phyloP scores from a whole-genome alignment of 1,284 basidiomycete genomes.

The Marasmius tenuissimus region DNA sequence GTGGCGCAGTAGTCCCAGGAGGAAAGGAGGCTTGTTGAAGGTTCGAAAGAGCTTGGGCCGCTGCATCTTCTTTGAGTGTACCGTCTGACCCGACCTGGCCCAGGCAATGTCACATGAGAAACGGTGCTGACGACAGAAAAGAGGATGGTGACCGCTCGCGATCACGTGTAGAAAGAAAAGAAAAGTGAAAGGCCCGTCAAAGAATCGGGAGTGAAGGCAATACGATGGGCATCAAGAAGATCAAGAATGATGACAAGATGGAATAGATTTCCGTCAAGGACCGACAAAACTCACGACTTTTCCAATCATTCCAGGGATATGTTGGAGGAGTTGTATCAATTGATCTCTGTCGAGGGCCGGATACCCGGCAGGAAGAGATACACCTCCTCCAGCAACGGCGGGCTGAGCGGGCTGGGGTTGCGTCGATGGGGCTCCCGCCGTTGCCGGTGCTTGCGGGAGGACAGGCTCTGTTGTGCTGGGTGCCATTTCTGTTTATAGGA shows the following conservation, averaged over 20 bases:
- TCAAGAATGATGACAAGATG: constrained; percentile 9
- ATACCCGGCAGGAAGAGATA: background rate
- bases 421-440: background rate
- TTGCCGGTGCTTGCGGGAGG: background rate
- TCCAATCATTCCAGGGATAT: constrained; percentile 44
- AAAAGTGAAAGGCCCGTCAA: constrained; percentile 1
- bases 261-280: constrained; percentile 15
- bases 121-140: constrained; percentile 16
- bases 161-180: constrained; percentile 22
- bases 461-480: background rate
- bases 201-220: constrained; percentile 1
- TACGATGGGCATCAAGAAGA: constrained; percentile 9
- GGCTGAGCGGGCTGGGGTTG: background rate
- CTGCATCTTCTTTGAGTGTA: constrained; percentile 61
- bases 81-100: constrained; percentile 37
- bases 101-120: constrained; percentile 22
- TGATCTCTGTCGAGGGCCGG: constrained; percentile 42
- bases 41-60: constrained; percentile 63
- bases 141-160: constrained; percentile 20
- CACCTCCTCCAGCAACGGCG: background rate
- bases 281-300: constrained; percentile 31
- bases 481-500: background rate
- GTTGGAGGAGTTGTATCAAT: constrained; percentile 50
- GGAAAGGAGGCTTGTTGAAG: constrained; percentile 45
- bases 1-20: constrained; percentile 25